A percentile compares a stretch with the other conserved stretches of the same genome.
phyloP scores from a whole-genome alignment of 305 asterid genomes.

The Fraxinus floribunda region DNA sequence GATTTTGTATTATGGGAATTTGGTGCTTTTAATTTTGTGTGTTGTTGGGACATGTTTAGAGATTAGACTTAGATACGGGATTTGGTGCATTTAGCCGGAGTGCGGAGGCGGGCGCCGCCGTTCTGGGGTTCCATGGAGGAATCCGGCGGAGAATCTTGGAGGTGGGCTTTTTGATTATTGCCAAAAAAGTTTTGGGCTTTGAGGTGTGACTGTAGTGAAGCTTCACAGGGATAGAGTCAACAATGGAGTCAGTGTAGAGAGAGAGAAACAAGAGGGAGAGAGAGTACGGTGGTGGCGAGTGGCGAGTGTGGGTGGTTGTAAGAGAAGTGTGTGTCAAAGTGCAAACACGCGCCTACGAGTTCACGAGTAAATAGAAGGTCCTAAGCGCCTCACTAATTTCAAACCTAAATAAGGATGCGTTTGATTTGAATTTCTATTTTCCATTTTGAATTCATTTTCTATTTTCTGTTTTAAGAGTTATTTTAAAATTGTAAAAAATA shows the following conservation, averaged over 20 bases:
- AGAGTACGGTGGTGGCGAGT: constrained; percentile 32
- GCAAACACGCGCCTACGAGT: constrained; percentile 40
- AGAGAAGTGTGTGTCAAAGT: constrained; percentile 9
- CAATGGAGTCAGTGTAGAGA: constrained; percentile 23
- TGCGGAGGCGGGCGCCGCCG: constrained; percentile 25
- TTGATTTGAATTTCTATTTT: no score
- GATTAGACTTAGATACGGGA: constrained; percentile 1
- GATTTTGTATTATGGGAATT: constrained; percentile 3
- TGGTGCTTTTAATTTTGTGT: background rate
- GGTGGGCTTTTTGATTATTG: background rate
- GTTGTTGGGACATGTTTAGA: background rate
- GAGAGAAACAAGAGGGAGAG: constrained; percentile 1
- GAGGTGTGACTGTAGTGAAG: background rate
- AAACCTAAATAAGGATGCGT: background rate
- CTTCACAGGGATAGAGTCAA: background rate
- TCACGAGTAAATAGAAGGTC: background rate
- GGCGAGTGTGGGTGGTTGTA: constrained; percentile 32
- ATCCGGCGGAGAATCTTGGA: constrained; percentile 37
- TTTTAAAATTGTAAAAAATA: no score
- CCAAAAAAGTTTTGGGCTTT: background rate
- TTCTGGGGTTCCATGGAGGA: constrained; percentile 40
- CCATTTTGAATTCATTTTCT: no score
- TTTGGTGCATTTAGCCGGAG: constrained; percentile 27
- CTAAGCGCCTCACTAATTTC: background rate
- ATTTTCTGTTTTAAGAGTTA: no score